Evolutionary conservation across 371 early-diverging fungal species (phyloP), one percentile per base, ranked within the genome.

Genomic region (Encephalitozoon cuniculi): DNA sequence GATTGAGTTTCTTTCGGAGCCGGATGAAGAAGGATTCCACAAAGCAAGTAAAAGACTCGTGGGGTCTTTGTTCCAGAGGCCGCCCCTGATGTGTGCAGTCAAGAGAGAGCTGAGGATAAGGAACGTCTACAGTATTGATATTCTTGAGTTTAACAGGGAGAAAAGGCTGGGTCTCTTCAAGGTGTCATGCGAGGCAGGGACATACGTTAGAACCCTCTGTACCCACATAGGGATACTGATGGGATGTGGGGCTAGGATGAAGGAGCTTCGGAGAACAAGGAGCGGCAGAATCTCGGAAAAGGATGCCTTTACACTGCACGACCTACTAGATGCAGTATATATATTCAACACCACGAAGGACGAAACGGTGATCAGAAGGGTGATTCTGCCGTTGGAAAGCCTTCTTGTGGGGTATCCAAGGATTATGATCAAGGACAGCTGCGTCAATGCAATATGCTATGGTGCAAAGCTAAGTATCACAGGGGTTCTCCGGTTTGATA

Each of bases 141-240:
- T 96, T 77, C 75, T 94, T 41, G 99, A 98, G 86, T 94, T 93
- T 77, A 92, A 94, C 86, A 92, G 93, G 80, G 91, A 93, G 75
- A 90, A 93, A 64, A 91, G 93, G 77, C 85, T 94, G 81, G 95
- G 90, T 71, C 92, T 96, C 40, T 96, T 98, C 88, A 93, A 93
- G 91, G 97, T 93, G 30, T 88, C 89, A 74, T 98, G 99, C 86
- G 97, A 98, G 88, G 99, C 99, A 69, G 99, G 99, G 76, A 96
- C 97, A 18, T 98, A 98, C 86, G 95, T 98, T 85, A 91, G 99
- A 88, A 96, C 97, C 9, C 88, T 98, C 53, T 98, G 99, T 86
- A 94, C 94, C 32, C 99, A 98, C 85, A 86, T 98, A 83, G 99
- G 99, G 80, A 88, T 97, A 25, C 84, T 94, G 76, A 88, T 98